Evolutionary conservation across 257 asterid genomes (phyloP).

Genomic region (Euphrasia confusa): DNA sequence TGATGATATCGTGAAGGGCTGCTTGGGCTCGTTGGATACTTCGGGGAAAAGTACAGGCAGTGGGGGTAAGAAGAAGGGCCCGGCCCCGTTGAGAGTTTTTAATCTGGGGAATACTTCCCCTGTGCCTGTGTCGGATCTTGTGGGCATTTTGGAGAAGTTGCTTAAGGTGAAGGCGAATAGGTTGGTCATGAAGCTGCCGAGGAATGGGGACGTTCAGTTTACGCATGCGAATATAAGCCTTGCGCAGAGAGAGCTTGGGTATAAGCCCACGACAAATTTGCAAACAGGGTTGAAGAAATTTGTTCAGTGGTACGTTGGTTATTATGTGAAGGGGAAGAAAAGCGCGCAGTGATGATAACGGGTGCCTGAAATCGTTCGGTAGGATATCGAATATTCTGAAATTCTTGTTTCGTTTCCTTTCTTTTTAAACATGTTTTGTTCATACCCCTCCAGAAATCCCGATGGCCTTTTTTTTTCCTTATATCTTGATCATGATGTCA

Average conservation of each 20-base stretch:
- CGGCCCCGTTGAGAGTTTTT: slow-evolving; percentile 49
- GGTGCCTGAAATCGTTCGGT: slow-evolving; percentile 25
- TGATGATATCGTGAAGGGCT: slow-evolving; percentile 62
- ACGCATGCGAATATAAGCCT: slow-evolving; percentile 62
- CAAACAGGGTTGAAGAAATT: slow-evolving; percentile 57
- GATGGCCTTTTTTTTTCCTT: slow-evolving; percentile 21
- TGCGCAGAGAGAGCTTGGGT: slow-evolving; percentile 52
- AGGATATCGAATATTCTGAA: slow-evolving; percentile 21
- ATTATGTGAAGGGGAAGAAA: slow-evolving; percentile 53
- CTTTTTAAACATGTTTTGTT: slow-evolving; percentile 27
- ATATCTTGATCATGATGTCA: slow-evolving; percentile 25
- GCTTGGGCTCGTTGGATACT: slow-evolving; percentile 55
- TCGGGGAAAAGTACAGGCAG: slow-evolving; percentile 60
- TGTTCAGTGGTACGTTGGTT: slow-evolving; percentile 52
- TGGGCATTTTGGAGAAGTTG: slow-evolving; percentile 55
- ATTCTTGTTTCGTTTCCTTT: slow-evolving; percentile 36
- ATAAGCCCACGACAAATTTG: slow-evolving; percentile 52
- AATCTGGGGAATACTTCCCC: slow-evolving; percentile 61
- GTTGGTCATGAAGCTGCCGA: slow-evolving; percentile 50
- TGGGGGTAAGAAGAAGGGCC: slow-evolving; percentile 61
- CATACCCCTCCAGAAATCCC: slow-evolving; percentile 5
- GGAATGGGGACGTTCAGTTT: slow-evolving; percentile 62
- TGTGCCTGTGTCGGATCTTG: slow-evolving; percentile 57
- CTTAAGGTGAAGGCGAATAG: slow-evolving; percentile 56
- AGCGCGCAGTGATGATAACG: slow-evolving; percentile 33